Conservation (phyloP, 2,329 filamentous ascomycete species). For the Phaeoacremonium minimum region DNA sequence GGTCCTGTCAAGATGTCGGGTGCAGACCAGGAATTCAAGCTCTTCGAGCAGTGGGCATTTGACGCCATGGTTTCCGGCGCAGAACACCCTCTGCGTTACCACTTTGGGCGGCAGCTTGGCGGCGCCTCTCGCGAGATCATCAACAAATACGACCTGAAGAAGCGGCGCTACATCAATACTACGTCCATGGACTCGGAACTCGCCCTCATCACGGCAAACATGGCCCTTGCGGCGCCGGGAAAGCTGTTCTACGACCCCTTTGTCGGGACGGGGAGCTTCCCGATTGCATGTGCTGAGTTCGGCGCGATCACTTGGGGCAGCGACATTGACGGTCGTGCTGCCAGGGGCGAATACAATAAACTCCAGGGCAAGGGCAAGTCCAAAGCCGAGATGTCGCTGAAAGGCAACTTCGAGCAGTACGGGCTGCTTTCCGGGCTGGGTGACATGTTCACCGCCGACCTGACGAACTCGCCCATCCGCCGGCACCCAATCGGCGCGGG, state of each 20-base stretch:
- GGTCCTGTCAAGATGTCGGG: constrained; percentile 74
- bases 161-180: constrained; percentile 87
- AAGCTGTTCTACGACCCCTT: constrained; percentile 94
- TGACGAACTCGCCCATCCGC: constrained; percentile 80
- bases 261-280: constrained; percentile 90
- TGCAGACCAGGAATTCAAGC: constrained; percentile 69
- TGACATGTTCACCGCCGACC: constrained; percentile 77
- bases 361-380: constrained; percentile 22
- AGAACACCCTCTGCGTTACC: constrained; percentile 55
- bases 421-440: constrained; percentile 61
- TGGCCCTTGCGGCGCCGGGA: constrained; percentile 76
- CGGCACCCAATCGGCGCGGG: constrained; percentile 26
- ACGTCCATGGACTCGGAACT: constrained; percentile 97
- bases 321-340: constrained; percentile 89
- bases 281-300: constrained; percentile 84
- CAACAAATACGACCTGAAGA: constrained; percentile 82
- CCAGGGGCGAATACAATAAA: constrained; percentile 64
- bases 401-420: constrained; percentile 83
- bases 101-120: constrained; percentile 70
- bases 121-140: constrained; percentile 64
- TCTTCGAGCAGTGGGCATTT: constrained; percentile 77
- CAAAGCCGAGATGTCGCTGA: constrained; percentile 39
- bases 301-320: constrained; percentile 80
- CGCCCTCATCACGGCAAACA: constrained; percentile 85
- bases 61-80: constrained; percentile 42